phyloP scores from a whole-genome alignment of 345 rosid species.

The Arabidopsis thaliana region DNA sequence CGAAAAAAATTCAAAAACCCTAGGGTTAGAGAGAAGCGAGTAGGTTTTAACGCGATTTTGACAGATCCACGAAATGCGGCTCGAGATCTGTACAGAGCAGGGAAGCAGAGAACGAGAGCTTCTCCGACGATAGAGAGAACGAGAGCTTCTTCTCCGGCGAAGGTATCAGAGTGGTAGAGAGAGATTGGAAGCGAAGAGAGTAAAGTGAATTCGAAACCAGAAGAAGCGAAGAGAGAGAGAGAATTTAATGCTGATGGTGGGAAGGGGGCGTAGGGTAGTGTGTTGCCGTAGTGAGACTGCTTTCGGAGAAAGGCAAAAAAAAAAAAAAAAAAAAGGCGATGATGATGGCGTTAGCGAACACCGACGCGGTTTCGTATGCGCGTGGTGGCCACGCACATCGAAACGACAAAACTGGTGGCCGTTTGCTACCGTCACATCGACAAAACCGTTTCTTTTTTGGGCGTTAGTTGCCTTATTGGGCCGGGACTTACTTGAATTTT shows the following conservation, averaged over 20 bases:
- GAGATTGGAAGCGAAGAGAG: slow-evolving; percentile 27
- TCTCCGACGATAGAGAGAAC: slow-evolving; percentile 7
- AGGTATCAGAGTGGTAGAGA: slow-evolving; percentile 26
- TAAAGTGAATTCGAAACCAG: slow-evolving; percentile 39
- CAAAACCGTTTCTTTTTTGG: slow-evolving; percentile 46
- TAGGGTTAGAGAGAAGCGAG: slow-evolving; percentile 45
- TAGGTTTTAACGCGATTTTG: slow-evolving; percentile 40
- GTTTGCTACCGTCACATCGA: slow-evolving; percentile 46
- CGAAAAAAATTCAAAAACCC: slow-evolving; percentile 50
- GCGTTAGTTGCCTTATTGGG: slow-evolving; percentile 31
- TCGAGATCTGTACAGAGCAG: slow-evolving; percentile 41
- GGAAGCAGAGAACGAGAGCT: slow-evolving; percentile 20
- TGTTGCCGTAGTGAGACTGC: slow-evolving; percentile 48
- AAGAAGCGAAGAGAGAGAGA: slow-evolving; percentile 35
- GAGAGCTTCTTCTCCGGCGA: slow-evolving; percentile 44
- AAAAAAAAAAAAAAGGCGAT: slow-evolving; percentile 20
- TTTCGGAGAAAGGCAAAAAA: slow-evolving; percentile 29
- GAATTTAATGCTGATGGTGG: slow-evolving; percentile 45
- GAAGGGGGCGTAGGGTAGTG: slow-evolving; percentile 47
- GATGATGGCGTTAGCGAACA: slow-evolving; percentile 3
- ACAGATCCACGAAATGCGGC: slow-evolving; percentile 81
- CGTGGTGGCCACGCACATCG: slow-evolving; percentile 16
- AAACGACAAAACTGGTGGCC: slow-evolving; percentile 49
- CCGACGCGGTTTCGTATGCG: slow-evolving; percentile 3
- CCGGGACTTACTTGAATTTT: slow-evolving; percentile 28